Conservation (phyloP, 805 yeast species). For the Pichia insulana region DNA sequence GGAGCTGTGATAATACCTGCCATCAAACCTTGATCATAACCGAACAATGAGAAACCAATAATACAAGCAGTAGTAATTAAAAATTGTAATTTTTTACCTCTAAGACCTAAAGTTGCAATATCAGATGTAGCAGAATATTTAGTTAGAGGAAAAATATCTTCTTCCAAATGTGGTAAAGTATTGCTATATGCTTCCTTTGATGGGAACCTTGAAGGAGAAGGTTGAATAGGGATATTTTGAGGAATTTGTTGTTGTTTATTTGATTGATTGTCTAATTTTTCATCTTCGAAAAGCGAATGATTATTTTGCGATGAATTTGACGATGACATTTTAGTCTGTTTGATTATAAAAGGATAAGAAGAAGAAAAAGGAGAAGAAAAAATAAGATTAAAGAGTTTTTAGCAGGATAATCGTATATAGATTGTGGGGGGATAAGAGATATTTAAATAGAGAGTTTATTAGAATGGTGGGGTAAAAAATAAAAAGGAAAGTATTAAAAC, state of each 20-base stretch:
- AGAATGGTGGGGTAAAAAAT: too few relatives aligned
- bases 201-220: background rate
- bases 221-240: too few relatives aligned
- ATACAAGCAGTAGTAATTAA: constrained; percentile 52
- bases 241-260: background rate
- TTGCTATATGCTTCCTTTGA: background rate
- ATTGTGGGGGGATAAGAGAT: too few relatives aligned
- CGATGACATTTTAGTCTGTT: background rate
- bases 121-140: constrained; percentile 5
- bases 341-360: background rate
- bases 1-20: constrained; percentile 52
- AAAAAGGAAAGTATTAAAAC: too few relatives aligned
- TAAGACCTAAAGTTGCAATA: constrained; percentile 43
- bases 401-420: too few relatives aligned
- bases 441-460: too few relatives aligned
- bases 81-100: constrained; percentile 43
- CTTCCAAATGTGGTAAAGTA: constrained; percentile 2
- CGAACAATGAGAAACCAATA: constrained; percentile 59
- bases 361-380: background rate
- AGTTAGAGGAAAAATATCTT: background rate
- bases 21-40: constrained; percentile 79
- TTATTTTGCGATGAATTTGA: background rate
- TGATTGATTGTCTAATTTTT: background rate
- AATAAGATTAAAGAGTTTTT: too few relatives aligned
- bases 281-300: background rate